Conservation (phyloP, 1,284 basidiomycete genomes). For the Grifola frondosa region DNA sequence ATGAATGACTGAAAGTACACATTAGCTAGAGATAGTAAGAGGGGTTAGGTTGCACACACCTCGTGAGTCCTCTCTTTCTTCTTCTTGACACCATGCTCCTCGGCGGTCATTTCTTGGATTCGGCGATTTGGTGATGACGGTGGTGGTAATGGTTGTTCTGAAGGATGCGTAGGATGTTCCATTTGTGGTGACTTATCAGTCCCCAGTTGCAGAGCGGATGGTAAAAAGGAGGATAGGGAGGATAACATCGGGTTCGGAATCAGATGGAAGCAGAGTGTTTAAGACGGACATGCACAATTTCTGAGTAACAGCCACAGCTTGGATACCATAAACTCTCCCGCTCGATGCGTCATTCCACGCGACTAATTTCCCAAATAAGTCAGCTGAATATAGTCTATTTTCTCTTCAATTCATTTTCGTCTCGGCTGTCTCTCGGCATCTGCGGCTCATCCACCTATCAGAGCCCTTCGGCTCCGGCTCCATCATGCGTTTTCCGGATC, state of each 20-base stretch:
- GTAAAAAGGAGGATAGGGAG: slow-evolving; percentile 59
- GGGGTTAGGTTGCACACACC: slow-evolving; percentile 36
- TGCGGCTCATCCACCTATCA: too few species aligned
- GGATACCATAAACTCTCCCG: slow-evolving; percentile 10
- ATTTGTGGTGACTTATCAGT: slow-evolving; percentile 24
- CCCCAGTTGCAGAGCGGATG: slow-evolving; percentile 48
- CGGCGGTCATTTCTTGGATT: slow-evolving; percentile 23
- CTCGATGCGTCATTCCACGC: slow-evolving; percentile 19
- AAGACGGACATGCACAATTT: slow-evolving; percentile 6
- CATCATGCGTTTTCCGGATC: too few species aligned
- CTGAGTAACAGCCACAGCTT: slow-evolving; percentile 14
- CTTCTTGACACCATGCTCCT: slow-evolving; percentile 35
- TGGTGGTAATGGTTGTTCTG: slow-evolving; percentile 23
- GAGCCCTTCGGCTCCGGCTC: too few species aligned
- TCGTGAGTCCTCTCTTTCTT: slow-evolving; percentile 58
- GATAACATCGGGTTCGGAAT: slow-evolving; percentile 53
- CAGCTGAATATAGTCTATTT: too few species aligned
- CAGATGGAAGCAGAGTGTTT: slow-evolving; percentile 14
- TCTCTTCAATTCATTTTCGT: too few species aligned
- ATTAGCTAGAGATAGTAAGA: slow-evolving; percentile 2
- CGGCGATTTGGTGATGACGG: slow-evolving; percentile 14
- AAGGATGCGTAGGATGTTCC: too few species aligned
- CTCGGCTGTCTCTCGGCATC: too few species aligned
- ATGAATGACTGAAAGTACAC: slow-evolving; percentile 68
- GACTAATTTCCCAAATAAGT: too few species aligned